A percentile compares a stretch with the other conserved stretches of the same genome.
Conservation (phyloP, 2,329 filamentous ascomycete genomes). For the Huntiella decipiens region DNA sequence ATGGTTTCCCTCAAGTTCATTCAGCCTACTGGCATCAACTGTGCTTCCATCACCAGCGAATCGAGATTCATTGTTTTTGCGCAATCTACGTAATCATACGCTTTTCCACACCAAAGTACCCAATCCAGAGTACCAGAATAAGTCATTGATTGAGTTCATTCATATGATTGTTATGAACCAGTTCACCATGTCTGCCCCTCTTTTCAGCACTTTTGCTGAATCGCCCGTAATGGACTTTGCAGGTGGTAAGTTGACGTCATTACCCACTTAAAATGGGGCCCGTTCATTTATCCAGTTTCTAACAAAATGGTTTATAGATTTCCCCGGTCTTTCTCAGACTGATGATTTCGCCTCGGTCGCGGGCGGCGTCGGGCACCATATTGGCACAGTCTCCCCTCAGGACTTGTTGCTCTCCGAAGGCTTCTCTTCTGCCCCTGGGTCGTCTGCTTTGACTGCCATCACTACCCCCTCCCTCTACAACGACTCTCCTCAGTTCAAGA, state of each 20-base stretch:
- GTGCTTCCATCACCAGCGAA: constrained; percentile 36
- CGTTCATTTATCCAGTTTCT: constrained; percentile 20
- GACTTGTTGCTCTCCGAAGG: constrained; percentile 55
- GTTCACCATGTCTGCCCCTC: neutral
- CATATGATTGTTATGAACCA: neutral
- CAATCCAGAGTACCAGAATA: too few species aligned
- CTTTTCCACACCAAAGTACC: too few species aligned
- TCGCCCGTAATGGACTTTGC: constrained; percentile 8
- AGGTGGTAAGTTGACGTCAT: constrained; percentile 2
- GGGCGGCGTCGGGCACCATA: constrained; percentile 20
- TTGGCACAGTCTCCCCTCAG: constrained; percentile 65
- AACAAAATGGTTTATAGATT: constrained; percentile 22
- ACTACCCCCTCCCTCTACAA: constrained; percentile 68
- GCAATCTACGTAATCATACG: constrained; percentile 19
- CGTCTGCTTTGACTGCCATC: constrained; percentile 61
- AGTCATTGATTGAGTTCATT: too few species aligned
- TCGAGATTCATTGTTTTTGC: constrained; percentile 59
- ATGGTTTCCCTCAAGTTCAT: constrained; percentile 59
- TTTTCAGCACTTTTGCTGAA: constrained; percentile 3
- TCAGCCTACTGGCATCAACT: constrained; percentile 44
- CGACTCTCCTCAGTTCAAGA: constrained; percentile 57
- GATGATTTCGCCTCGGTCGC: constrained; percentile 25
- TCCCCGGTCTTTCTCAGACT: constrained; percentile 39
- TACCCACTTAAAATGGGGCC: constrained; percentile 13
- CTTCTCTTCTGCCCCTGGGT: constrained; percentile 57